Conservation (phyloP, 2,329 filamentous ascomycete genomes). For the Cryphonectria radicalis region DNA sequence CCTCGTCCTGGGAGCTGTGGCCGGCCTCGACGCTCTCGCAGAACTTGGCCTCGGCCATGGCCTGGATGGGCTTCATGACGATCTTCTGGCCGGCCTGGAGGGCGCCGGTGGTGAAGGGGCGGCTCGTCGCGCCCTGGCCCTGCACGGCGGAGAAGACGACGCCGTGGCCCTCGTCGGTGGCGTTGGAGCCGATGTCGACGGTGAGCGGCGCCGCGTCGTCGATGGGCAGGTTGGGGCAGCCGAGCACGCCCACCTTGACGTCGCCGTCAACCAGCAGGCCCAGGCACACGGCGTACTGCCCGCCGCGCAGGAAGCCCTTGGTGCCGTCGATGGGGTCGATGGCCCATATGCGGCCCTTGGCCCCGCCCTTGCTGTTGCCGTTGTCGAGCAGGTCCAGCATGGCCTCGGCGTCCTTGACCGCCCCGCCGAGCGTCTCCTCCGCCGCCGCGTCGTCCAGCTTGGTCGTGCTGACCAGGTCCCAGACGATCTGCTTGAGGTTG, state of each 20-base stretch:
- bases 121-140: slow-evolving; percentile 79
- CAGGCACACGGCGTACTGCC: slow-evolving; percentile 95
- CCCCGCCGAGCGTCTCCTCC: slow-evolving; percentile 68
- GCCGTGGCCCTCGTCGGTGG: slow-evolving; percentile 76
- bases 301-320: slow-evolving; percentile 93
- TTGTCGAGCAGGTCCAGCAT: slow-evolving; percentile 68
- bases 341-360: slow-evolving; percentile 84
- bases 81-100: slow-evolving; percentile 67
- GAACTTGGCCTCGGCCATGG: slow-evolving; percentile 83
- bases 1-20: slow-evolving; percentile 88
- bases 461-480: slow-evolving; percentile 76
- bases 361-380: slow-evolving; percentile 72
- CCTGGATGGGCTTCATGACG: slow-evolving; percentile 75
- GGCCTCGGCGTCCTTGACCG: slow-evolving; percentile 65
- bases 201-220: slow-evolving; percentile 76
- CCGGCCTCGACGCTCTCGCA: slow-evolving; percentile 95
- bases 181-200: slow-evolving; percentile 73
- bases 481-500: slow-evolving; percentile 75
- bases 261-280: slow-evolving; percentile 91
- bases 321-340: slow-evolving; percentile 98
- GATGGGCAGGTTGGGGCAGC: slow-evolving; percentile 92
- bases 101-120: slow-evolving; percentile 65
- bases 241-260: slow-evolving; percentile 91
- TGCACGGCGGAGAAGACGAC: slow-evolving; percentile 86
- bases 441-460: slow-evolving; percentile 69